Conservation (phyloP, 2,329 filamentous ascomycete genomes). For the Alternaria consortialis region DNA sequence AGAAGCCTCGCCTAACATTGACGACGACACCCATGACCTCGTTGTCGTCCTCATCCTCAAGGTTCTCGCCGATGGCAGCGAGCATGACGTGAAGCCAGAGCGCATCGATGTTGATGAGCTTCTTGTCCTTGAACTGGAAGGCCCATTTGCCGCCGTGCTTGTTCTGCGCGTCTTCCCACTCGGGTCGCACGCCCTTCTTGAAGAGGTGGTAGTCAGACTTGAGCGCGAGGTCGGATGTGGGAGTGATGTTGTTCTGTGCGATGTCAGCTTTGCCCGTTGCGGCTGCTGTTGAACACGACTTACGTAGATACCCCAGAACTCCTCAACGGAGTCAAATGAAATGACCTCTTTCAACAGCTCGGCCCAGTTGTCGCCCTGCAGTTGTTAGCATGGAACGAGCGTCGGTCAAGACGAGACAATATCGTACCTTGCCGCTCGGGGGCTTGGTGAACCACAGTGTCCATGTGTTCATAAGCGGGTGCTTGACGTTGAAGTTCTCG, state of each 20-base stretch:
- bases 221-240: constrained; percentile 91
- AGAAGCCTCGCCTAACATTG: constrained; percentile 98
- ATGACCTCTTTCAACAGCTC: constrained; percentile 98
- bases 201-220: constrained; percentile 99
- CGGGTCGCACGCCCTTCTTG: constrained; percentile 94
- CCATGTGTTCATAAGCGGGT: constrained; percentile 97
- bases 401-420: neutral
- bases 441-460: constrained; percentile 99
- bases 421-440: constrained; percentile 84
- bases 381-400: constrained; percentile 23
- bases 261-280: constrained; percentile 21
- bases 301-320: constrained; percentile 99
- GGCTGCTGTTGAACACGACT: constrained; percentile 51
- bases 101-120: constrained; percentile 87
- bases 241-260: constrained; percentile 95
- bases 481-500: constrained; percentile 99
- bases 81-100: constrained; percentile 98
- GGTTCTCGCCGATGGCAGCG: constrained; percentile 93
- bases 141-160: constrained; percentile 99
- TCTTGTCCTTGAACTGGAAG: constrained; percentile 97
- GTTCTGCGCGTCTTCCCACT: constrained; percentile 99
- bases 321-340: constrained; percentile 97
- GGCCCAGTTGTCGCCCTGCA: constrained; percentile 95
- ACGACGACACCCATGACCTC: constrained; percentile 99
- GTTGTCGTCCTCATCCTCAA: constrained; percentile 92